phyloP scores from a whole-genome alignment of 768 basidiomycete species.

The Leucogyrophana mollusca region DNA sequence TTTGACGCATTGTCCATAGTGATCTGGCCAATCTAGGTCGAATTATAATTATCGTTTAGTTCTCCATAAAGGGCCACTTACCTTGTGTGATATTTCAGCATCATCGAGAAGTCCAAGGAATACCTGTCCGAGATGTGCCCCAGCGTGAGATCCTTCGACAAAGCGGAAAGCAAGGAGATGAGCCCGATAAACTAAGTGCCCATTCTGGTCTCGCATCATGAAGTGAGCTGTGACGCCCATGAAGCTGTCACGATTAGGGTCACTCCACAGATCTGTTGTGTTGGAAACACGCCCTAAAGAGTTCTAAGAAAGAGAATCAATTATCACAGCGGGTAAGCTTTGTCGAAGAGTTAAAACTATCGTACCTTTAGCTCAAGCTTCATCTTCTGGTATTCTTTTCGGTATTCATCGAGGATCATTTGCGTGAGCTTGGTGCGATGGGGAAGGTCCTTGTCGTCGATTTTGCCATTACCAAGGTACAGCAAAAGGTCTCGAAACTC shows the following conservation, averaged over 20 bases:
- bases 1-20: constrained; percentile 30
- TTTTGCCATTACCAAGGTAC: constrained; percentile 15
- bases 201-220: constrained; percentile 3
- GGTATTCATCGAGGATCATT: constrained; percentile 15
- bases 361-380: background rate
- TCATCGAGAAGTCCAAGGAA: constrained; percentile 10
- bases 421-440: constrained; percentile 25
- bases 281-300: constrained; percentile 14
- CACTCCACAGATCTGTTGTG: constrained; percentile 19
- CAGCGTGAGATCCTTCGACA: constrained; percentile 9
- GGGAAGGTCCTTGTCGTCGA: constrained; percentile 25
- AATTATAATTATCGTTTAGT: too few species aligned
- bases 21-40: constrained; percentile 22
- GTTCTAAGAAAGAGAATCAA: constrained; percentile 14
- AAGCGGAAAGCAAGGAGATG: constrained; percentile 18
- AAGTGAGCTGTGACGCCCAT: constrained; percentile 22
- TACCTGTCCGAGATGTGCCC: constrained; percentile 12
- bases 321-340: background rate
- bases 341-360: background rate
- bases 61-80: too few species aligned
- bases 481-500: constrained; percentile 27
- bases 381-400: constrained; percentile 14
- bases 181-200: constrained; percentile 9
- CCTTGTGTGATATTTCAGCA: constrained; percentile 8
- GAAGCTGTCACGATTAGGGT: constrained; percentile 9